Evolutionary conservation across 2,329 filamentous ascomycete species (phyloP), one percentile per base, ranked within the genome.

Genomic region (Neoascochyta sp.): DNA sequence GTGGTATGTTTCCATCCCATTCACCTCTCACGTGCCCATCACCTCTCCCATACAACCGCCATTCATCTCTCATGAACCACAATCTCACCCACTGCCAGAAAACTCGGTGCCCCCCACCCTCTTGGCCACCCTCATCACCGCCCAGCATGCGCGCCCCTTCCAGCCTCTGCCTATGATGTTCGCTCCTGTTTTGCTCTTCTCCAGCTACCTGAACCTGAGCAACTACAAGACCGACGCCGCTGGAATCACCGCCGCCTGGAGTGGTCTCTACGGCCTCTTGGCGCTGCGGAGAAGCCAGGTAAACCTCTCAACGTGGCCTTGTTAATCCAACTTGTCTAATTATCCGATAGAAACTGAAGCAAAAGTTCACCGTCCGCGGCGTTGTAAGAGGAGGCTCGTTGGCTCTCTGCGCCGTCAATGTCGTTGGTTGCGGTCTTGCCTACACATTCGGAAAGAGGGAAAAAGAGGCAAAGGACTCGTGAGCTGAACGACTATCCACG

Each of bases 141-240:
- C 79, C 8, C 77, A 83, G 48, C 76, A 83, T 64, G 67, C 74
- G 23, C 76, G 77, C n/a, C 80, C 81, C 6, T 78, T 81, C 59
- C 78, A 80, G 54, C 53, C 69, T 5, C 66, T 84, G 0, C 80
- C 80, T 4, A 79, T 84, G 73, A 60, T 80, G 41, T 83, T 84
- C 54, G 74, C 80, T 4, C 79, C 80, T 2, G 65, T 81, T 33
- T 68, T 84, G 3, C 69, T 83, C 36, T 80, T 83, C 63, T 74
- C 74, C 29, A 75, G 75, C 34, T 84, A 83, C 52, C 64, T 83
- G 24, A 83, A 83, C 53, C 51, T 83, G 16, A 70, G 71, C 41
- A 70, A 71, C 36, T 81, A 74, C 64, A 75, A 76, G 52, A 74
- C 73, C 27, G 81, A 83, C 49, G 70, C 71, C 12, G 80, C 79